These are phyloP conservation scores for Celoporthe dispersa DNA, from an alignment of 2,329 filamentous ascomycete genomes.

Conservation along the genomic window DNA sequence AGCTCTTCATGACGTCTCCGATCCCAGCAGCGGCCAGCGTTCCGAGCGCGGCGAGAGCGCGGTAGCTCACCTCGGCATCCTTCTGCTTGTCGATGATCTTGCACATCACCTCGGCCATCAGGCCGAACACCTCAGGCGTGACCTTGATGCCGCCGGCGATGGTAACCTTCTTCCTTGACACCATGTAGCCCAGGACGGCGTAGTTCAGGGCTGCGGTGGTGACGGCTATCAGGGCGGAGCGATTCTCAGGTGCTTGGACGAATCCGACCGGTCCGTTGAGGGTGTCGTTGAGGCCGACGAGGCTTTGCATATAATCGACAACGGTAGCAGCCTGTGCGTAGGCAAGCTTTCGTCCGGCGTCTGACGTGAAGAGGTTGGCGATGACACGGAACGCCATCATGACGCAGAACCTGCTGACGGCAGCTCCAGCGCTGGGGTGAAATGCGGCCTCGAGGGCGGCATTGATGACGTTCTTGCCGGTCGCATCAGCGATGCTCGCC, in stretches of 20 bases:
- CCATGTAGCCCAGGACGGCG: slow-evolving; percentile 68
- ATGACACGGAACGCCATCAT: slow-evolving; percentile 87
- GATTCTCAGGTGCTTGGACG: slow-evolving; percentile 65
- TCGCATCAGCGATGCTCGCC: slow-evolving; percentile 62
- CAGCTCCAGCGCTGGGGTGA: slow-evolving; percentile 49
- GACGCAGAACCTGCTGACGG: slow-evolving; percentile 74
- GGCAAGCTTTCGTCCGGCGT: slow-evolving; percentile 69
- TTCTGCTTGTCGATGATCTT: slow-evolving; percentile 67
- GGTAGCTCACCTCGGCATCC: slow-evolving; percentile 83
- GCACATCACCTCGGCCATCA: slow-evolving; percentile 58
- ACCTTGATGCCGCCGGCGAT: slow-evolving; percentile 38
- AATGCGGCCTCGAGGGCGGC: slow-evolving; percentile 47
- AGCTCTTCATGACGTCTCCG: slow-evolving; percentile 46
- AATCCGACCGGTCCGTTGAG: slow-evolving; percentile 53
- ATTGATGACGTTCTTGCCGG: slow-evolving; percentile 64
- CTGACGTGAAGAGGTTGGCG: slow-evolving; percentile 80
- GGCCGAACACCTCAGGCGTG: slow-evolving; percentile 49
- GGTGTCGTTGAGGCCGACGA: slow-evolving; percentile 56
- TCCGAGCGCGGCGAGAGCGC: slow-evolving; percentile 80
- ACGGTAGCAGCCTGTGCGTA: slow-evolving; percentile 63
- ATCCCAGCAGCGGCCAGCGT: slow-evolving; percentile 70
- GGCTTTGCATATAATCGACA: slow-evolving; percentile 65
- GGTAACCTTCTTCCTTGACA: slow-evolving; percentile 47
- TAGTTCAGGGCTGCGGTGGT: slow-evolving; percentile 86
- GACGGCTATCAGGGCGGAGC: slow-evolving; percentile 81